Conservation (phyloP, 805 yeast genomes). For the Saccharomyces paradoxus region DNA sequence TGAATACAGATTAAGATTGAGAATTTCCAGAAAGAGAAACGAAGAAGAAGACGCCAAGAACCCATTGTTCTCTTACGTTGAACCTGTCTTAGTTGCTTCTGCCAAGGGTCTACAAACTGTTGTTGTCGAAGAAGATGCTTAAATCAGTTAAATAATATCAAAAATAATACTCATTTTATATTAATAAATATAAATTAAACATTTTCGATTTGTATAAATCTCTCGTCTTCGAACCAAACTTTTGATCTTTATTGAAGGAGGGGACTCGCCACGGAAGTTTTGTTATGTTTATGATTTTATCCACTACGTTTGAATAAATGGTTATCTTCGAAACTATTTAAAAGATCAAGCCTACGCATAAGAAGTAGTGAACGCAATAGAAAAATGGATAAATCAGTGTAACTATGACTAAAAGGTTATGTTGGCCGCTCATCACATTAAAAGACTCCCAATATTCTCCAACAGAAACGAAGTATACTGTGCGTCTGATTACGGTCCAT, state of each 20-base stretch:
- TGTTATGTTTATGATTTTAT: background rate
- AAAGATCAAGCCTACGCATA: background rate
- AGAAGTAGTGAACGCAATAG: background rate
- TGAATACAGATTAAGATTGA: constrained; percentile 95
- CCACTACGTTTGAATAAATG: background rate
- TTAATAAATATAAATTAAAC: background rate
- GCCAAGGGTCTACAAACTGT: constrained; percentile 97
- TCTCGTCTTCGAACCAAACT: background rate
- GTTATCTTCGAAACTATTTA: background rate
- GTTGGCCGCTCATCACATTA: constrained; percentile 57
- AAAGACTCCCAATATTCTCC: constrained; percentile 31
- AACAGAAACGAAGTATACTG: background rate
- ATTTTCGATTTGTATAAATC: constrained; percentile 4
- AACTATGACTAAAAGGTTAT: constrained; percentile 49
- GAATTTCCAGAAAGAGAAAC: constrained; percentile 99
- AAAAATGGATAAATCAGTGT: constrained; percentile 14
- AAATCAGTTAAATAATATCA: constrained; percentile 25
- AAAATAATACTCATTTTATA: constrained; percentile 3
- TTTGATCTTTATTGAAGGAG: background rate
- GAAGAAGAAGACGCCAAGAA: constrained; percentile 99
- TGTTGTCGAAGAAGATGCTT: constrained; percentile 79
- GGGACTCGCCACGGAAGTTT: too few relatives aligned
- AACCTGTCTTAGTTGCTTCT: constrained; percentile 90
- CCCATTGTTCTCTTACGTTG: constrained; percentile 95
- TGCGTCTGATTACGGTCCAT: constrained; percentile 3